Evolutionary conservation across 305 asterid genomes (phyloP).

Genomic region (Rubia peregrina): DNA sequence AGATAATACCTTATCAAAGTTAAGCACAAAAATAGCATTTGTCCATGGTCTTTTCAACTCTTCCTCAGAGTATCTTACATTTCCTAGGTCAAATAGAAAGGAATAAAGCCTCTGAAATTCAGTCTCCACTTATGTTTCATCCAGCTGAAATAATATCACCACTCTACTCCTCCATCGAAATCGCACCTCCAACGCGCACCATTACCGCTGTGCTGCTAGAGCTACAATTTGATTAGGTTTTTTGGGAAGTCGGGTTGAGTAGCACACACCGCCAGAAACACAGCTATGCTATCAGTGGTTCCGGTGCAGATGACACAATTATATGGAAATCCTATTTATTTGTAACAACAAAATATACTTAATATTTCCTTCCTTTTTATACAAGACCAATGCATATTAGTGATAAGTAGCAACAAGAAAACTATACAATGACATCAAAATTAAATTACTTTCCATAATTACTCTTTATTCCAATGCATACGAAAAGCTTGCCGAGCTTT

Average conservation of each 20-base stretch:
- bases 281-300: constrained; percentile 94
- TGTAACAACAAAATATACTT: not conserved
- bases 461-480: not conserved
- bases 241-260: constrained; percentile 37
- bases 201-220: too few species aligned
- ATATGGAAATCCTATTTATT: constrained; percentile 52
- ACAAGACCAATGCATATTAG: not conserved
- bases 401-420: not conserved
- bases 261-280: constrained; percentile 85
- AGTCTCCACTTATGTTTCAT: constrained; percentile 74
- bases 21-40: constrained; percentile 76
- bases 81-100: constrained; percentile 71
- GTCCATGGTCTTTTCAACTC: constrained; percentile 84
- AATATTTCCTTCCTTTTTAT: not conserved
- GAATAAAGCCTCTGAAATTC: constrained; percentile 92
- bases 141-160: constrained; percentile 91
- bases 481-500: constrained; percentile 41
- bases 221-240: too few species aligned
- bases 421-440: not conserved
- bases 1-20: constrained; percentile 78
- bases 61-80: constrained; percentile 48
- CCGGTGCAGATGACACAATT: constrained; percentile 81
- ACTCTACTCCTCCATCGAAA: constrained; percentile 31
- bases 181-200: too few species aligned
- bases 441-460: not conserved